Base-by-base conservation (phyloP, 768 basidiomycete genomes). In the Tricholoma hemisulphureum region DNA sequence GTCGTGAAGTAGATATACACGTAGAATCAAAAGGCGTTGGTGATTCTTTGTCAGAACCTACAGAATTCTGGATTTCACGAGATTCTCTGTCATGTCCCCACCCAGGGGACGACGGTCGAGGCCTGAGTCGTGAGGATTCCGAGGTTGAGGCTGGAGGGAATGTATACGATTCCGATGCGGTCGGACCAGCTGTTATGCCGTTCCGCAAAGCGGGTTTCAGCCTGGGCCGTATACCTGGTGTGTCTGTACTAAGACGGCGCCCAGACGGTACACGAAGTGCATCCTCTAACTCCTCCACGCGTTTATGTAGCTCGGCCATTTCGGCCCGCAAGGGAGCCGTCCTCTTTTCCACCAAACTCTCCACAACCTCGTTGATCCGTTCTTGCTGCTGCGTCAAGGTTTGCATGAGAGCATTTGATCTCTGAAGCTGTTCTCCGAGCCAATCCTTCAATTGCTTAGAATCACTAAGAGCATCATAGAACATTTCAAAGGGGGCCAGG, bases 391-490 rank as follows among this genome's bases (percentile, higher is more conserved):
- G 82, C 31, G 79, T 72, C 55, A 84, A 69, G 21, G 72, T 74
- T 59, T 79, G 75, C 57, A 84, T 75, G 29, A 88, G 76, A 13
- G 80, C 62, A 54, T 80, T 83, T 32, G 86, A 85, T 66, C 81
- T 83, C 60, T 83, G 80, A 31, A 93, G 73, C 71, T 93, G 91
- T 45, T 89, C 88, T 21, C 78, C 75, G 6, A 94, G 77, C 87
- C 91, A 91, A 34, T 69, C 65, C 73, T 93, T 92, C 57, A 94
- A 81, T 65, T 90, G 84, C 66, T 84, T 86, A 14, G 88, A 85
- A 69, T 93, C 93, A 55, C 86, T 81, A 29, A 95, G 82, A 3
- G 91, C 87, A 58, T 94, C 91, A 67, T 93, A 95, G 71, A 95
- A 94, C 52, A 80, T 71, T 65, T 88, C 89, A 62, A 94, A 95